Percentiles rank a stretch among this genome's conserved stretches.
Evolutionary conservation across 225 moss, liverwort and hornwort genomes (phyloP).

Genomic region (Polytrichum commune): DNA sequence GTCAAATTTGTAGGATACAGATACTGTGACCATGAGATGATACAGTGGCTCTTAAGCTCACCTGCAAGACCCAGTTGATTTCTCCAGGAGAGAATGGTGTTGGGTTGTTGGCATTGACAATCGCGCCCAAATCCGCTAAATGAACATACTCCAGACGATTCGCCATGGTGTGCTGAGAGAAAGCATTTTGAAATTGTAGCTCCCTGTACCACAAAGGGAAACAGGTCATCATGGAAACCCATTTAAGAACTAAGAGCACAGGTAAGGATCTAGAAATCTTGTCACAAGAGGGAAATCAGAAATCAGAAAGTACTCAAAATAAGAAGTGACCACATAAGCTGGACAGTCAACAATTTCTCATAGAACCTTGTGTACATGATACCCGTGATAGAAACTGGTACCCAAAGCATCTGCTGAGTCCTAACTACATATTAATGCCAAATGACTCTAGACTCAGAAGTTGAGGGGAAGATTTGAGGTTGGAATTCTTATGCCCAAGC

Average conservation of each 20-base stretch:
- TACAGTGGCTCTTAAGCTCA: constrained; percentile 6
- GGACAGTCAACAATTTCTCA: too few relatives aligned
- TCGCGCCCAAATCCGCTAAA: constrained; percentile 45
- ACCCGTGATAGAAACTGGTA: too few relatives aligned
- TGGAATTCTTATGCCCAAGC: too few relatives aligned
- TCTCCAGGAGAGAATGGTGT: constrained; percentile 66
- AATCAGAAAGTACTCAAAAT: too few relatives aligned
- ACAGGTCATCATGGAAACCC: not conserved
- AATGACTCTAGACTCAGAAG: too few relatives aligned
- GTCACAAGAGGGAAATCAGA: too few relatives aligned
- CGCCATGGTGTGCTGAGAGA: constrained; percentile 55
- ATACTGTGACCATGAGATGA: not conserved
- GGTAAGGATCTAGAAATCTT: too few relatives aligned
- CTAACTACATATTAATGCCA: too few relatives aligned
- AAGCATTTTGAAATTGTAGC: constrained; percentile 50
- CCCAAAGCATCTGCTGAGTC: too few relatives aligned
- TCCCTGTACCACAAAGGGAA: constrained; percentile 37
- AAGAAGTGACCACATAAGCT: too few relatives aligned
- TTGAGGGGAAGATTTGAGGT: too few relatives aligned
- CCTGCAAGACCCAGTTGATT: constrained; percentile 76
- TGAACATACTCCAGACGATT: constrained; percentile 60
- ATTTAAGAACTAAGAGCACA: not conserved
- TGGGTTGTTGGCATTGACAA: constrained; percentile 71
- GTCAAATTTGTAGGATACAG: not conserved
- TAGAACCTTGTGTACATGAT: too few relatives aligned